Evolutionary conservation across 768 basidiomycete species (phyloP), one percentile per base, ranked within the genome.

Genomic region (Lactarius vividus): DNA sequence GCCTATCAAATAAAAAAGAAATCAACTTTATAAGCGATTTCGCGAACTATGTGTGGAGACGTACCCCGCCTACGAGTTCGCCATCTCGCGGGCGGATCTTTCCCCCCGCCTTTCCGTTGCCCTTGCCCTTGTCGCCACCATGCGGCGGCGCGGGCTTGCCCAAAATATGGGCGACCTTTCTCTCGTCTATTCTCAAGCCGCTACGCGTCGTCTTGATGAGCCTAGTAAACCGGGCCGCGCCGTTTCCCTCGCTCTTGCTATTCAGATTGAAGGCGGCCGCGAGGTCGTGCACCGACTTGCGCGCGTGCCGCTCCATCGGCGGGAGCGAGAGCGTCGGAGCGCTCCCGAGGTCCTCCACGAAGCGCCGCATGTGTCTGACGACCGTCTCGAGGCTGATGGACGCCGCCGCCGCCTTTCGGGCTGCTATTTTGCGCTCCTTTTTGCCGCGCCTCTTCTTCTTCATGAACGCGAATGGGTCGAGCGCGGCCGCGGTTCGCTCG

Each of bases 11-110:
- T 9, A 4, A 55, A 33, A 11, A 62, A 31, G 62, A 59, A 28
- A n/a, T 60, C 52, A 13, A 35, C 28, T n/a, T n/a, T n/a, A n/a
- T 11, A 4, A 31, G 11, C 23, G 31, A 52, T 28, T 2, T 29
- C 13, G 61, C 4, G 35, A 31, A 16, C 0, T 9, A 3, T 37
- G 13, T 40, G 40, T 49, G n/a, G 18, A 28, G 59, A 13, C 83
- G 29, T 58, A 85, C 87, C 80, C 88, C 88, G 18, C 95, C 95
- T 55, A 97, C 93, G 69, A 88, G 87, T 59, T 96, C 94, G 31
- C 95, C 95, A 39, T 97, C 95, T 56, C 78, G 80, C 61, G 90
- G 89, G 64, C 80, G 72, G 46, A 31, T 68, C 55, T 28, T 63
- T 64, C 54, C 55, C 31, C 11, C 23, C 23, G 13, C 46, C 23